Base-by-base conservation (phyloP, 1,284 basidiomycete species). In the Malassezia slooffiae region DNA sequence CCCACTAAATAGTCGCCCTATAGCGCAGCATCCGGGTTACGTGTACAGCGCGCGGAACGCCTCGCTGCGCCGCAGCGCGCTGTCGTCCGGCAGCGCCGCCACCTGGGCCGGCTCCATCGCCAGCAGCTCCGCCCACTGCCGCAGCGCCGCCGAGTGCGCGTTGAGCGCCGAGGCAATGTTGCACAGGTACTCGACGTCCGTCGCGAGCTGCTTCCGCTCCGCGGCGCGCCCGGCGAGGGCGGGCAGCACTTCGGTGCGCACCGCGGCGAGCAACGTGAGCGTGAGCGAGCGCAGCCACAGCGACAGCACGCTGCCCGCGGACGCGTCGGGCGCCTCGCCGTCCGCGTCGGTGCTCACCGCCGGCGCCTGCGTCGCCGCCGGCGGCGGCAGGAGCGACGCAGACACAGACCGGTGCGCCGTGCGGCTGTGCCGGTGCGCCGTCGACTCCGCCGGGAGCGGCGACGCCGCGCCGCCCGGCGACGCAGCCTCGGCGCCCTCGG, bases 91-190 rank as follows among this genome's bases (percentile, higher is more conserved):
- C 12, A 47, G 27, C 15, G 38, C 19, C 9, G n/a, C 30, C 10
- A 27, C 38, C 8, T 16, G 30, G 13, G 20, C 20, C 32, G 40
- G 22, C 17, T 35, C 33, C 1, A 31, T 23, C 3, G 34, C 30
- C n/a, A 52, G 38, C 9, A 42, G 33, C 13, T 52, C 39, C 9
- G 38, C 41, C 39, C 43, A 42, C 17, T 40, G 36, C 16, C 34
- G 41, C 34, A 43, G 40, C 12, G 22, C 27, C 9, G 28, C 16
- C 35, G 39, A 47, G 28, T 60, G 31, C n/a, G 40, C 40, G 24
- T 89, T 87, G 39, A 95, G 74, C 21, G 86, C 87, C 32, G 80
- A 75, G n/a, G 88, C 82, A 28, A 93, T 88, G 57, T 88, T 93
- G 8, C 78, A 77, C 21, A 96, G 74, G 70, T 95, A 93, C 15